Evolutionary conservation across 2,329 filamentous ascomycete species (phyloP), one percentile per base, ranked within the genome.

Genomic region (Talaromyces rugulosus): DNA sequence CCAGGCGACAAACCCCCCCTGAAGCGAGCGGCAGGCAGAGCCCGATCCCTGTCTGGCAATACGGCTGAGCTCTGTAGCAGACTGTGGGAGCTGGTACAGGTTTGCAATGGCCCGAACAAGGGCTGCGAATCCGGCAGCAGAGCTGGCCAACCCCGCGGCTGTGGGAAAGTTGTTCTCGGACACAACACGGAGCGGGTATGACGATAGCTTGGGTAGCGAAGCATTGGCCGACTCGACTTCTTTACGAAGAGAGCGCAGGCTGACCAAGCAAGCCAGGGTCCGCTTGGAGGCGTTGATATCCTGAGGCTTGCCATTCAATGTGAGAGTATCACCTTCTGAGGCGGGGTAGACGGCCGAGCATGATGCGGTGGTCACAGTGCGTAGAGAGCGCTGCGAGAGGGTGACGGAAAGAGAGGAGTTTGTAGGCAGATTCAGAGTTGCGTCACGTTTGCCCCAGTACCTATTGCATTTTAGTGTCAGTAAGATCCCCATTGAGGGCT

Each of bases 141-240:
- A 82, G 67, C 81, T 83, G 47, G 85, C 85, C 31, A 99, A 87
- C 6, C 95, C 95, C 4, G 95, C 95, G 30, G 95, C 95, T 2
- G 95, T 99, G 66, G 95, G 95, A 84, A 99, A 99, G 84, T 99
- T 99, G 85, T 99, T 99, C 81, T 95, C 90, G 62, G 91, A 95
- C 61, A 97, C 92, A 67, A 99, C 89, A 69, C 89, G 90, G 64
- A 99, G 86, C 36, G 90, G 87, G 71, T 90, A 82, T 58, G 82
- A 74, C 11, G 92, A 90, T 62, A 99, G 87, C 76, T 90, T 91
- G 51, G 94, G 92, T n/a, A 96, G 84, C 27, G 86, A 87, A 0
- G 87, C 69, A 74, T 96, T 82, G 64, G 83, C 77, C 40, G 82
- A 81, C 78, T 99, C 95, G 71, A 98, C 83, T 28, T 86, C 82